Evolutionary conservation across 768 basidiomycete genomes (phyloP), one percentile per base, ranked within the genome.

Genomic region (Russula emetica): DNA sequence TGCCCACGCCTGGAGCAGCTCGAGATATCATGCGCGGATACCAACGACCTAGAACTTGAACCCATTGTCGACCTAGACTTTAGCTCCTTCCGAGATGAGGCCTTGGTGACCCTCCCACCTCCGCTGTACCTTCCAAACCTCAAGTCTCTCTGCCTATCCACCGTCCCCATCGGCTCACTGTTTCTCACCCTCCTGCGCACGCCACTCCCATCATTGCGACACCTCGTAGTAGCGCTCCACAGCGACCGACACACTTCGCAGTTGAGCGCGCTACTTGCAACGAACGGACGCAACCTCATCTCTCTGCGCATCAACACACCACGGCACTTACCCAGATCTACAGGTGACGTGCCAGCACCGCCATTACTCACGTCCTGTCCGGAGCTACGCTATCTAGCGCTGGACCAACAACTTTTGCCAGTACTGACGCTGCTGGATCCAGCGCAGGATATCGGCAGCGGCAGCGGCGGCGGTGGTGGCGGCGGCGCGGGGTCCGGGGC

Each of bases 191-290:
- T 94, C 30, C 74, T 90, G 20, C 72, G 76, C 44, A 80, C 87
- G 0, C 72, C 83, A 0, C 82, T 94, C 16, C 90, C 88, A 4
- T 74, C 79, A 3, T 76, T 94, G 47, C 78, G 72, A 38, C 85
- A 84, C 67, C 76, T 93, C 22, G 85, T 82, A 16, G 71, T 92
- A 42, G 90, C 90, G 1, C 89, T 90, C 1, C 90, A 87, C 69
- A 81, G 88, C 60, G 88, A 90, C 68, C 24, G 24, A 18, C 69
- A 86, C 16, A 81, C 78, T 66, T 83, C 87, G 16, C 72, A 75
- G 26, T 82, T 88, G 5, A 78, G 85, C 38, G 77, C 81, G 14
- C 83, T 92, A 67, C 83, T 92, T 34, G 70, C 76, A 1, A 72
- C 74, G 3, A 89, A 92, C 68, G 90, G 90, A 13, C 64, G 69